Evolutionary conservation across 2,329 filamentous ascomycete species (phyloP).

Genomic region (Colletotrichum destructivum): DNA sequence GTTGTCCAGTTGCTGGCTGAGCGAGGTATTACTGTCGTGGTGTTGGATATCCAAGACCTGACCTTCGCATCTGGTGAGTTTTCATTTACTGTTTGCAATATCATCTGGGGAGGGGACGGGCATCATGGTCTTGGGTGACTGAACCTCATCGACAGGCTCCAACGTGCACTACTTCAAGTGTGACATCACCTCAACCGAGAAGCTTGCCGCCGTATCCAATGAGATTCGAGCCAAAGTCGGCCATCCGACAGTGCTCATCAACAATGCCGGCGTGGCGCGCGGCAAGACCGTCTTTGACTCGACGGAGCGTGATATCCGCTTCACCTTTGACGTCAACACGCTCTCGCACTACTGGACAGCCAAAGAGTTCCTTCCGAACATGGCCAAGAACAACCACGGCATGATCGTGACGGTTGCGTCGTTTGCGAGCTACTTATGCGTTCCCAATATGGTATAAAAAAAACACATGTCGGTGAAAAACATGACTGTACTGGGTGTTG

Average conservation of each 20-base stretch:
- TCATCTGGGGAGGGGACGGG: too few relatives aligned
- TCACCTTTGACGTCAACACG: conserved; percentile 81
- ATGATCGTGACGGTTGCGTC: conserved; percentile 81
- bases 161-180: conserved; percentile 79
- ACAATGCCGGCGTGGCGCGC: conserved; percentile 77
- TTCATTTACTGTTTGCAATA: background rate
- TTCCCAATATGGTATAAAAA: conserved; percentile 66
- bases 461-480: too few relatives aligned
- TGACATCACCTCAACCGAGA: conserved; percentile 74
- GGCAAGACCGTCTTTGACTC: conserved; percentile 74
- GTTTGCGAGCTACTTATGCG: conserved; percentile 72
- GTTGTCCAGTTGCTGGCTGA: conserved; percentile 77
- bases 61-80: conserved; percentile 65
- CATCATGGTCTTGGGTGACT: conserved; percentile 29
- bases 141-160: conserved; percentile 49
- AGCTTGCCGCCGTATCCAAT: conserved; percentile 66
- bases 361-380: conserved; percentile 77
- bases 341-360: conserved; percentile 77
- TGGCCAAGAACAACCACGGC: conserved; percentile 76
- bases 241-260: conserved; percentile 78
- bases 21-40: conserved; percentile 76
- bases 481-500: too few relatives aligned
- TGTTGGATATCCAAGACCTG: conserved; percentile 77
- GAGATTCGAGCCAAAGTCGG: conserved; percentile 71
- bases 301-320: conserved; percentile 71